Evolutionary conservation across 495 filamentous ascomycete species (phyloP).

Genomic region (Daldinia decipiens): DNA sequence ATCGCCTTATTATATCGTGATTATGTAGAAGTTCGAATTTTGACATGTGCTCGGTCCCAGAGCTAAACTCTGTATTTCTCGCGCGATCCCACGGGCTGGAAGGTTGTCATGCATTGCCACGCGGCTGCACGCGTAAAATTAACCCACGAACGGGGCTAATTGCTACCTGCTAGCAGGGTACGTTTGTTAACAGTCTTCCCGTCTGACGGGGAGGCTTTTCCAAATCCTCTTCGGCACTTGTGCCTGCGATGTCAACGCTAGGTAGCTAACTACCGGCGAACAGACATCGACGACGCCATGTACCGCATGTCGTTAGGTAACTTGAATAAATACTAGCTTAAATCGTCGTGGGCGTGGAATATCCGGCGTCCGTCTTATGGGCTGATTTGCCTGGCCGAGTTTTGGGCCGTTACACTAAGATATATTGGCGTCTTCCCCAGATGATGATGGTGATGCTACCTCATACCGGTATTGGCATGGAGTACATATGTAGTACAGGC

Average conservation of each 20-base stretch:
- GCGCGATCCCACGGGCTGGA: neutral
- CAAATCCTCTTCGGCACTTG: constrained; percentile 29
- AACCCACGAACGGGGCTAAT: neutral
- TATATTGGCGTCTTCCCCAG: constrained; percentile 31
- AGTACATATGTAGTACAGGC: too few species aligned
- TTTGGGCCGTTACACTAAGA: constrained; percentile 26
- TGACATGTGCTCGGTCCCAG: neutral
- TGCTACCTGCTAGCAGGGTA: neutral
- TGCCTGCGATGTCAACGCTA: constrained; percentile 3
- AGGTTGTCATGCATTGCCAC: neutral
- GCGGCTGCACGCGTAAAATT: constrained; percentile 1
- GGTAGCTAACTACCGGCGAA: constrained; percentile 11
- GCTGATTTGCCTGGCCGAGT: constrained; percentile 11
- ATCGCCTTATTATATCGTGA: constrained; percentile 9
- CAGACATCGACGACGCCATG: constrained; percentile 2
- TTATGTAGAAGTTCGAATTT: neutral
- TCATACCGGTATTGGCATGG: neutral
- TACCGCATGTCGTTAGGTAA: constrained; percentile 29
- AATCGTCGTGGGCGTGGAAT: neutral
- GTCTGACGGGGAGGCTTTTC: neutral
- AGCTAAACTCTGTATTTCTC: constrained; percentile 6
- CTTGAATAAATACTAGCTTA: constrained; percentile 5
- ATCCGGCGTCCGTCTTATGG: neutral
- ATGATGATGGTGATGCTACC: constrained; percentile 12
- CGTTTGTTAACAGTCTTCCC: neutral